Conservation (phyloP, 176 grass and related monocot genomes). For the Bolboschoenus planiculmis region DNA sequence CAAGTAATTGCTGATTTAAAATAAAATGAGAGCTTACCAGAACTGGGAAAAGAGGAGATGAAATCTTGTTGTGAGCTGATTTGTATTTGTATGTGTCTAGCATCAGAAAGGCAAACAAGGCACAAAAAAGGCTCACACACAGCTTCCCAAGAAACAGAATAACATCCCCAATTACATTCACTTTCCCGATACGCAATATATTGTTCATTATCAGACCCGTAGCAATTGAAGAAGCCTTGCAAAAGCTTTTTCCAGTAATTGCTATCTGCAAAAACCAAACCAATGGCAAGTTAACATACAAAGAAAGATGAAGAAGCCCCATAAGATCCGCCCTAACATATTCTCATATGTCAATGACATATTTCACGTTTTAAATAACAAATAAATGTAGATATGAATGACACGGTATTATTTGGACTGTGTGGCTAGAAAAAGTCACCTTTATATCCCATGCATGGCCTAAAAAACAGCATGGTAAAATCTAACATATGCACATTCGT, state of each 20-base stretch:
- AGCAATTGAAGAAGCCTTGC: conserved; percentile 71
- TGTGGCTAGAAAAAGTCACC: not conserved
- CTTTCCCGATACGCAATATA: conserved; percentile 93
- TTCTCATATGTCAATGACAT: not conserved
- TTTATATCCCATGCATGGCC: not conserved
- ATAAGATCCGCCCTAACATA: not conserved
- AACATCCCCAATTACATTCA: conserved; percentile 92
- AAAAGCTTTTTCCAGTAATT: conserved; percentile 90
- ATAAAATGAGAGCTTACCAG: conserved; percentile 39
- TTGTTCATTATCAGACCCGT: conserved; percentile 99
- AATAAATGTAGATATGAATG: not conserved
- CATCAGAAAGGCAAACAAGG: conserved; percentile 92
- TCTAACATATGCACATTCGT: not conserved
- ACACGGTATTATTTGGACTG: not conserved
- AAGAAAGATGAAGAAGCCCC: not conserved
- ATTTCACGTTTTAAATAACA: not conserved
- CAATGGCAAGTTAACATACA: not conserved
- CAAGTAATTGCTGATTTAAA: not conserved
- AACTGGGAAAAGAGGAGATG: conserved; percentile 84
- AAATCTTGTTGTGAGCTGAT: conserved; percentile 88
- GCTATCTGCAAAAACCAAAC: conserved; percentile 57
- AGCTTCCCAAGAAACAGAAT: conserved; percentile 94
- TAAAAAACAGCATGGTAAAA: not conserved
- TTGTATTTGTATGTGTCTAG: conserved; percentile 93
- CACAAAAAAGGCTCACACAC: conserved; percentile 89